Percentiles rank a stretch among this genome's conserved stretches.
Conservation (phyloP, 129 eudicot species). For the Helichrysum umbraculigerum region DNA sequence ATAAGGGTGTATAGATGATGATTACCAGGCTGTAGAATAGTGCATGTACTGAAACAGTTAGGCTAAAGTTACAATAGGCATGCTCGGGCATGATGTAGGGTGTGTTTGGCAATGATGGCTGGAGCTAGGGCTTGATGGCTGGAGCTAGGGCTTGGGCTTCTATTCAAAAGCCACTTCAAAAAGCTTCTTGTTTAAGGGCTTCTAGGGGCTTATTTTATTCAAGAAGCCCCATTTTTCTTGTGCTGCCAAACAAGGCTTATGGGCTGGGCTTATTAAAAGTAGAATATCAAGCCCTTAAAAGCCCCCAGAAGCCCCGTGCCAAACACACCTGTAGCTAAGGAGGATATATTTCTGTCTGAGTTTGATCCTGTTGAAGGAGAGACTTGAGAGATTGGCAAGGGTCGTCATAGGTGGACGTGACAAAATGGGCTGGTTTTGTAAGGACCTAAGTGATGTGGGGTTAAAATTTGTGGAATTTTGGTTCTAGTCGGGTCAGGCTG, state of each 20-base stretch:
- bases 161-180: too few relatives aligned
- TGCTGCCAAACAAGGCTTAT: too few relatives aligned
- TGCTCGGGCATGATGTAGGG: not conserved
- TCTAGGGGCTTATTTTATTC: too few relatives aligned
- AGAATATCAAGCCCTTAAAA: too few relatives aligned
- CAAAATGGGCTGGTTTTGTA: not conserved
- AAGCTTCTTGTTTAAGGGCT: too few relatives aligned
- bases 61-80: not conserved
- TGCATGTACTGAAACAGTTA: not conserved
- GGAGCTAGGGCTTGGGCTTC: too few relatives aligned
- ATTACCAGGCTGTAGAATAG: not conserved
- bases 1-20: not conserved
- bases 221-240: too few relatives aligned
- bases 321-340: too few relatives aligned
- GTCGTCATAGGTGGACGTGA: not conserved
- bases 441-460: not conserved
- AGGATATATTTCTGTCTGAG: not conserved
- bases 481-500: not conserved
- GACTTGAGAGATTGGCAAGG: not conserved
- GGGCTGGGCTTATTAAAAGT: too few relatives aligned
- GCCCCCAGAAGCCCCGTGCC: too few relatives aligned
- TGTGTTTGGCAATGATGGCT: too few relatives aligned
- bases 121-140: too few relatives aligned
- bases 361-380: constrained; percentile 3
- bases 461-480: not conserved